These are phyloP conservation scores for Leccinellum albellum DNA, from an alignment of 768 basidiomycete genomes.

Conservation along the genomic window DNA sequence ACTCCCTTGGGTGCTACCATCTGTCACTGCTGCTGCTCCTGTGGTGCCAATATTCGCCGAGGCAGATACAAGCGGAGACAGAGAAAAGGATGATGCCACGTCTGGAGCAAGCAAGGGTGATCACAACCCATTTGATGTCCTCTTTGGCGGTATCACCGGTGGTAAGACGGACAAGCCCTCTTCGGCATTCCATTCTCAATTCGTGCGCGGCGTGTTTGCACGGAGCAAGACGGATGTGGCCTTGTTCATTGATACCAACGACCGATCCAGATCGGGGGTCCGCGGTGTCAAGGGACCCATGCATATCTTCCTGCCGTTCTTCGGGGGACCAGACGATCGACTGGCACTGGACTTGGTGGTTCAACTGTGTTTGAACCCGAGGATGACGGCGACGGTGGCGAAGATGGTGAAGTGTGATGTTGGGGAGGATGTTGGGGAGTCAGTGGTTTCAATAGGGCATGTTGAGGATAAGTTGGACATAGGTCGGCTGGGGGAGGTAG, in stretches of 20 bases:
- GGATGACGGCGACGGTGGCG: conserved; percentile 71
- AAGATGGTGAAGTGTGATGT: conserved; percentile 53
- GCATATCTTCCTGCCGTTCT: conserved; percentile 86
- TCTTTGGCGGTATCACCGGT: conserved; percentile 41
- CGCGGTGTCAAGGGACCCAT: conserved; percentile 34
- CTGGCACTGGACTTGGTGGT: conserved; percentile 80
- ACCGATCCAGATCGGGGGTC: conserved; percentile 13
- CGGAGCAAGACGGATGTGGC: conserved; percentile 73
- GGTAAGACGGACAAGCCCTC: conserved; percentile 37
- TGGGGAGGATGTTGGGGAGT: conserved; percentile 4
- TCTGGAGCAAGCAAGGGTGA: conserved; percentile 16
- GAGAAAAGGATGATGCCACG: background rate
- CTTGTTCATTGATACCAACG: conserved; percentile 72
- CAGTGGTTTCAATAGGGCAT: conserved; percentile 21
- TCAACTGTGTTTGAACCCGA: conserved; percentile 71
- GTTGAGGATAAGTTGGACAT: conserved; percentile 3
- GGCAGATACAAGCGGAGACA: background rate
- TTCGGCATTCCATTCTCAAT: conserved; percentile 69
- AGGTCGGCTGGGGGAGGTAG: background rate
- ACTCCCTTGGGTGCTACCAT: conserved; percentile 72
- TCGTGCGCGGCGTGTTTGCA: conserved; percentile 77
- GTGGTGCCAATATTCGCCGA: background rate
- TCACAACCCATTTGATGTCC: conserved; percentile 66
- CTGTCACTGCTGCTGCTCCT: conserved; percentile 16
- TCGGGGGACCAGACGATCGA: conserved; percentile 92